Base-by-base conservation (phyloP, 169 alveolate species). In the Plasmodium coatneyi region DNA sequence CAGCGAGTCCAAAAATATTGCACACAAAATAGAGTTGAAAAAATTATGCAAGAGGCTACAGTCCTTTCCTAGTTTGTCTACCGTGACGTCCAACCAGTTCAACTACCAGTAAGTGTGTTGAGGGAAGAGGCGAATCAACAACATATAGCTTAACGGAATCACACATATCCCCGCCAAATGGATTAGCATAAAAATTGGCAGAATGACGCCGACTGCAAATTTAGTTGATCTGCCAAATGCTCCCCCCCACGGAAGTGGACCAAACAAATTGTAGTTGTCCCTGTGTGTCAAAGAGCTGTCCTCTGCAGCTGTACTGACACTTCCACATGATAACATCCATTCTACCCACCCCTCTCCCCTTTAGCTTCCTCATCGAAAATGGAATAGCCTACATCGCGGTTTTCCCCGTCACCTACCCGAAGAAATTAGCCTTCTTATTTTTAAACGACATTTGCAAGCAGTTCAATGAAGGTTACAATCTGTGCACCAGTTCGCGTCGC, bases 361-460 rank as follows among this genome's bases (percentile, higher is more conserved):
- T 92, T 43, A 92, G 95, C 71, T 96, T 95, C 82, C 93, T 95
- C n/a, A 93, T 96, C 36, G 97, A 96, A 54, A 96, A 94, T 82
- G 97, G 97, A 52, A 81, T 96, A 60, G 95, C 96, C 39, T 96
- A 95, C 71, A 93, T 96, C 93, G 95, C 96, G 28, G 95, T 93
- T 7, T 86, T 95, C 70, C 95, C 95, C 25, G 43, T 92, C 7
- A 54, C 83, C 14, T 95, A 94, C 56, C 97, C 97, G 22, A 96
- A 96, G 80, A 96, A 96, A 83, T 81, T 95, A 71, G 96, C 95
- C 28, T 95, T 96, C 60, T 90, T 96, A 34, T 96, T 91, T 92
- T 81, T 96, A 56, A 96, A 95, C 66, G 97, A 96, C 54, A 52
- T 96, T 49, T 96, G 97, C 90, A 82, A 95, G 66, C 96, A 95